A percentile compares a stretch with the other conserved stretches of the same genome.
These are phyloP conservation scores for Dendrobium officinale DNA, from an alignment of 106 monocot species.

Conservation along the genomic window DNA sequence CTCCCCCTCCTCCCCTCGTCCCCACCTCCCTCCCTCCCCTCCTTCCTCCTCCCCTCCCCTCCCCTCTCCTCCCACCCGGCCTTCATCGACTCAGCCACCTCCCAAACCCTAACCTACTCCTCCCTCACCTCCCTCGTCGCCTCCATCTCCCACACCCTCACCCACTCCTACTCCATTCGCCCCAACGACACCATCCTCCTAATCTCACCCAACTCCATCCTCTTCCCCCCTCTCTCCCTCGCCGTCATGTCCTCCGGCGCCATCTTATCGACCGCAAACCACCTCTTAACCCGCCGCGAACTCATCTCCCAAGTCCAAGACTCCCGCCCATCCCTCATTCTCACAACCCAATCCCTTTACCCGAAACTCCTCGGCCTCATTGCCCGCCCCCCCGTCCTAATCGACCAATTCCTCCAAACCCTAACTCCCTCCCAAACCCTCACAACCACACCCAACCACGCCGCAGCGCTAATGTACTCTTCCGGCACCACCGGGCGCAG, in stretches of 20 bases:
- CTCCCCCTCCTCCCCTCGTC: conserved; percentile 2
- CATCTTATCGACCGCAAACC: conserved; percentile 57
- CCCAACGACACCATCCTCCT: conserved; percentile 44
- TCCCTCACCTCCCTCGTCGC: conserved; percentile 24
- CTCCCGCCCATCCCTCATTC: conserved; percentile 34
- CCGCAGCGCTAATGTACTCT: conserved; percentile 70
- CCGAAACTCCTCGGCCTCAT: conserved; percentile 18
- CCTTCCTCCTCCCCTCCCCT: conserved; percentile 11
- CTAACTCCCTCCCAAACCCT: neutral
- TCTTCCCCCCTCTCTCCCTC: conserved; percentile 51
- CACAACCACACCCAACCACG: neutral
- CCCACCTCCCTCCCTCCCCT: neutral
- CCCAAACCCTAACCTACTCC: conserved; percentile 30
- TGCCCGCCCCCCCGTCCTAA: conserved; percentile 18
- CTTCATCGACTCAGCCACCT: conserved; percentile 50
- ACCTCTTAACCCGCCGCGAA: conserved; percentile 49
- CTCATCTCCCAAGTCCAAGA: conserved; percentile 39
- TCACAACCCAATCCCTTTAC: conserved; percentile 39
- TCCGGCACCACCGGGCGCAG: conserved; percentile 81
- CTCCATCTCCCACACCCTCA: conserved; percentile 17
- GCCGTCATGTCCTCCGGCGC: conserved; percentile 56
- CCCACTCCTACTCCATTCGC: conserved; percentile 16
- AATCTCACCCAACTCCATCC: conserved; percentile 42
- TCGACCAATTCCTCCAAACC: conserved; percentile 26
- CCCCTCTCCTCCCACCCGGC: conserved; percentile 29